Base-by-base conservation (phyloP, 305 asterid species). In the Fraxinus baroniana region DNA sequence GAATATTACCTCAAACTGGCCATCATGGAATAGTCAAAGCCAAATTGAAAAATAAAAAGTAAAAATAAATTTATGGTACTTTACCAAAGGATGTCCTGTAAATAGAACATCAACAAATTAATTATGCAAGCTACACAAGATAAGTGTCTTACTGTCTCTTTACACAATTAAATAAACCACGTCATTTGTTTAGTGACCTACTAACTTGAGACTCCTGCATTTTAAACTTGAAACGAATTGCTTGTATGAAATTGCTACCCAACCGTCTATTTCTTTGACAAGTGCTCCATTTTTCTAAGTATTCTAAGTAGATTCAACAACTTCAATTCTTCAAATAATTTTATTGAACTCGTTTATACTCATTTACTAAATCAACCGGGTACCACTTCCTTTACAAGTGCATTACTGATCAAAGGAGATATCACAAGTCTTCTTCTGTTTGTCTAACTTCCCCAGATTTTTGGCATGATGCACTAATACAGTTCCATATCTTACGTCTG, bases 321-420 rank as follows among this genome's bases (percentile, higher is more conserved):
- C 57, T 71, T 72, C 66, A 78, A 78, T 62, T 39, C 52, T 39
- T 57, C 77, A 84, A 84, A 76, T 80, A 77, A 57, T 20, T 84
- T 80, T 71, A 72, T 39, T 18, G 64, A 57, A 18, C 24, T 18
- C 12, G 28, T 57, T 57, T 18, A 57, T 57, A 57, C 68, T 57
- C 68, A 57, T 57, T 57, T 57, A 57, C 68, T 7, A 18, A 68
- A 30, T 66, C 76, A 76, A 79, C 15, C 28, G 17, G 39, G 1
- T 18, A 76, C 62, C 74, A 24, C 30, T 57, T 57, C 68, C 68
- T 18, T 57, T 18, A 57, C 68, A 57, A 57, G 68, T 57, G 68
- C 22, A 57, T 57, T 57, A 18, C 12, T 57, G 26, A 57, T 57
- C 68, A 57, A 57, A 57, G 12, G 28, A 57, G 68, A 7, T 57